phyloP scores from a whole-genome alignment of 2,329 filamentous ascomycete species.

The Emergomyces africanus region DNA sequence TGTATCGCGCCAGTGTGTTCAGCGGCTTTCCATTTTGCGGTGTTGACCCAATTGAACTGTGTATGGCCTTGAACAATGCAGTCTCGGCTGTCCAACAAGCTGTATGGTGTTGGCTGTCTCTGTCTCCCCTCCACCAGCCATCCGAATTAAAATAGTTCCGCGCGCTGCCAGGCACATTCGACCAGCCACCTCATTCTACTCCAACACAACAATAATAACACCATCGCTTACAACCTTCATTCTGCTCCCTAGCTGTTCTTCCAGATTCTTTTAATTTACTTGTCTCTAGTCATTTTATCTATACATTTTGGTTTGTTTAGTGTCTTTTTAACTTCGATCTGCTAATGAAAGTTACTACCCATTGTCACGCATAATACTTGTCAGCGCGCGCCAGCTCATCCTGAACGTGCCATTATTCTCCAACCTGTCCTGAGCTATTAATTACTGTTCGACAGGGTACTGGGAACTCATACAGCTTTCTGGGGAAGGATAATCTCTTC shows the following conservation, averaged over 20 bases:
- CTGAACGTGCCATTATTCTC: neutral
- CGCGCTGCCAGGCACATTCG: constrained; percentile 8
- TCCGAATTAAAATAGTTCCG: constrained; percentile 26
- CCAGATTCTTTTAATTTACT: constrained; percentile 1
- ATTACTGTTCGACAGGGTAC: constrained; percentile 2
- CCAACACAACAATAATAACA: constrained; percentile 1
- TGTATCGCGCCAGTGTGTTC: neutral
- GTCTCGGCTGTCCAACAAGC: constrained; percentile 5
- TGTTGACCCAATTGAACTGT: constrained; percentile 1
- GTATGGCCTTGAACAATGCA: constrained; percentile 1
- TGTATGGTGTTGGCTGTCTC: constrained; percentile 11
- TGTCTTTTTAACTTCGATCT: neutral
- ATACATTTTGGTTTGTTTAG: neutral
- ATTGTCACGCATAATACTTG: neutral
- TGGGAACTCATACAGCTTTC: neutral
- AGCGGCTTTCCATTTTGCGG: neutral
- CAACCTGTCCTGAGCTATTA: neutral
- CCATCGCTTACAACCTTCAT: constrained; percentile 6
- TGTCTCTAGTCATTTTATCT: neutral
- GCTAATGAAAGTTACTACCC: neutral
- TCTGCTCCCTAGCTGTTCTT: constrained; percentile 6
- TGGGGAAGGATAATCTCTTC: neutral
- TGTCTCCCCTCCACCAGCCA: constrained; percentile 27
- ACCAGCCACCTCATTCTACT: constrained; percentile 12
- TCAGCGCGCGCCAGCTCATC: neutral